These are phyloP conservation scores for Schwanniomyces polymorphus DNA, from an alignment of 805 yeast species.

Conservation along the genomic window DNA sequence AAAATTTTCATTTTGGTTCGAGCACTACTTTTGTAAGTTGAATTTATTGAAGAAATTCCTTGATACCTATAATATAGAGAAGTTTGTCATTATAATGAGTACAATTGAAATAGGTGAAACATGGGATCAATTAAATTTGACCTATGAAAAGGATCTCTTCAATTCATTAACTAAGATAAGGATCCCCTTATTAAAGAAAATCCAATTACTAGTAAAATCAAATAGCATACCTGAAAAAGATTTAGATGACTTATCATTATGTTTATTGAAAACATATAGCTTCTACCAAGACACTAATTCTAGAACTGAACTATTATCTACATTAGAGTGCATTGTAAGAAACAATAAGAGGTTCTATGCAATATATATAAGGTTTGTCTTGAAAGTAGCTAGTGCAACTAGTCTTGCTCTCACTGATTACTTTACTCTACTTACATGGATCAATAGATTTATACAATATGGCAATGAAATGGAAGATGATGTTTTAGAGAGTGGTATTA, in stretches of 20 bases:
- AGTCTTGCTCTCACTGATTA: slow-evolving; percentile 55
- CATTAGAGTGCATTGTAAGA: slow-evolving; percentile 37
- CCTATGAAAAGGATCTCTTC: slow-evolving; percentile 17
- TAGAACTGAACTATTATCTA: slow-evolving; percentile 38
- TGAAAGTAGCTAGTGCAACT: slow-evolving; percentile 25
- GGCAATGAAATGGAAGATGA: slow-evolving; percentile 11
- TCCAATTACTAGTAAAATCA: slow-evolving; percentile 25
- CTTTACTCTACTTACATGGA: slow-evolving; percentile 60
- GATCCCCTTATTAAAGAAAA: slow-evolving; percentile 29
- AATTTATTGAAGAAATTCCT: not conserved
- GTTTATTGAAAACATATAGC: slow-evolving; percentile 47
- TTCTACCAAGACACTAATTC: slow-evolving; percentile 54
- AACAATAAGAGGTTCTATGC: slow-evolving; percentile 29
- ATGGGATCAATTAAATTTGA: slow-evolving; percentile 16
- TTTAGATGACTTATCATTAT: slow-evolving; percentile 18
- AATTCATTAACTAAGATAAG: slow-evolving; percentile 39
- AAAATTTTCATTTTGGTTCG: not conserved
- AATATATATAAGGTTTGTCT: slow-evolving; percentile 40
- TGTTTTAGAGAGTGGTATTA: slow-evolving; percentile 22
- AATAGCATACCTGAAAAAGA: slow-evolving; percentile 16
- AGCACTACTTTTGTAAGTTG: not conserved
- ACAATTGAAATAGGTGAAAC: not conserved
- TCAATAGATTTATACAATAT: slow-evolving; percentile 32
- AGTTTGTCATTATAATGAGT: not conserved
- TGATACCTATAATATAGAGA: not conserved